Evolutionary conservation across 345 rosid species (phyloP).

Genomic region (Angophora floribunda): DNA sequence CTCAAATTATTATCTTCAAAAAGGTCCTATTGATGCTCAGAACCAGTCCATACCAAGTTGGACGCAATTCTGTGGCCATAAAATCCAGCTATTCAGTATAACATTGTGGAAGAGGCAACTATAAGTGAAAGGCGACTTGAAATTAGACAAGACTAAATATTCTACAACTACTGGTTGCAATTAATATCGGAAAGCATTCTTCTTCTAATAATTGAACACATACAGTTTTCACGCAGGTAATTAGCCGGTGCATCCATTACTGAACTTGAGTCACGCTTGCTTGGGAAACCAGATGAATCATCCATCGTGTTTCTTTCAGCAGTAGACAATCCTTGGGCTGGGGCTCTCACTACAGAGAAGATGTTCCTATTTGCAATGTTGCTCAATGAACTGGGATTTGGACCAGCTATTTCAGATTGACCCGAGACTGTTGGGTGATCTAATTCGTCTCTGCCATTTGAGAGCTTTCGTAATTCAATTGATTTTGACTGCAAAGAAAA

Average conservation of each 20-base stretch:
- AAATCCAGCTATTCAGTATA: not conserved
- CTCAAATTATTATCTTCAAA: not conserved
- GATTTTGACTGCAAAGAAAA: constrained; percentile 86
- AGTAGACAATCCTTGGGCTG: constrained; percentile 31
- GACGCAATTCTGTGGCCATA: not conserved
- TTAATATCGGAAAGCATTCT: not conserved
- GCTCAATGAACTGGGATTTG: constrained; percentile 33
- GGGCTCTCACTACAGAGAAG: constrained; percentile 30
- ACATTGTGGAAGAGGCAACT: not conserved
- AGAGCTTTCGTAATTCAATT: constrained; percentile 45
- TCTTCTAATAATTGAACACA: not conserved
- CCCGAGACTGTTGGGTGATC: constrained; percentile 37
- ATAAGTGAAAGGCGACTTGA: not conserved
- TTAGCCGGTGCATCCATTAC: constrained; percentile 39
- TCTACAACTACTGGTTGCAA: not conserved
- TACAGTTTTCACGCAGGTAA: constrained; percentile 60
- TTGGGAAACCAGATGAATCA: constrained; percentile 33
- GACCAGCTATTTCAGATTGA: constrained; percentile 28
- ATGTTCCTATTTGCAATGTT: constrained; percentile 28
- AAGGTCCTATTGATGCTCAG: not conserved
- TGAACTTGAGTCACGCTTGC: constrained; percentile 37
- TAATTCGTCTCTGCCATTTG: constrained; percentile 49
- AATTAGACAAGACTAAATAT: not conserved
- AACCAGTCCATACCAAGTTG: not conserved
- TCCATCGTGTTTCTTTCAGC: constrained; percentile 51